Conservation (phyloP, 1,284 basidiomycete genomes). For the Cryptococcus neoformans region DNA sequence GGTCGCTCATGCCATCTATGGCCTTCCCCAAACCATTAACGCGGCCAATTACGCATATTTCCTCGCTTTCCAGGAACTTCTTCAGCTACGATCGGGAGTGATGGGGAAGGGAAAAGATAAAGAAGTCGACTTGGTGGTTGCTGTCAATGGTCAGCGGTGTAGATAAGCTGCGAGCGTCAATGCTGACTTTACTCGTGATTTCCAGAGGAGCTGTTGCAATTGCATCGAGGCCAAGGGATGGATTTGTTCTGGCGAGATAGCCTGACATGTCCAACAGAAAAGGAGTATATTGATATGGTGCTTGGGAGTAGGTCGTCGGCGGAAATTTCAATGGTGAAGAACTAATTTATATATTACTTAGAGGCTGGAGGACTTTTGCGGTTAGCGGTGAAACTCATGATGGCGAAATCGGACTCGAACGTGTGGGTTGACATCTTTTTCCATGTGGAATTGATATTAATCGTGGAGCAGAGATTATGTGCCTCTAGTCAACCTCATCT, state of each 20-base stretch:
- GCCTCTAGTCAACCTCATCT: conserved; percentile 89
- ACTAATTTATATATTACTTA: conserved; percentile 39
- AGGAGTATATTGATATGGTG: conserved; percentile 94
- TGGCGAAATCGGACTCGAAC: conserved; percentile 62
- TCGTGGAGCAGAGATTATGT: conserved; percentile 67
- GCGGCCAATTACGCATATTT: conserved; percentile 98
- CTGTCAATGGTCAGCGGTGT: conserved; percentile 61
- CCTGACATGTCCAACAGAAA: conserved; percentile 86
- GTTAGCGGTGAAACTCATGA: conserved; percentile 93
- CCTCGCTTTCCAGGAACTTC: conserved; percentile 74
- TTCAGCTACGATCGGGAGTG: conserved; percentile 52
- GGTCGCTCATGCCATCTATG: conserved; percentile 95
- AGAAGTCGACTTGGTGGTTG: conserved; percentile 49
- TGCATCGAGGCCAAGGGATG: conserved; percentile 94
- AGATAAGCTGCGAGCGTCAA: too few relatives aligned
- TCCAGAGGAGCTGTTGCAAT: conserved; percentile 76
- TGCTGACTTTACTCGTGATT: background rate
- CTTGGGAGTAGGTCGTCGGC: conserved; percentile 71
- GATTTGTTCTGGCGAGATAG: conserved; percentile 95
- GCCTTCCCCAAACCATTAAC: conserved; percentile 95
- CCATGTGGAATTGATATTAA: too few relatives aligned
- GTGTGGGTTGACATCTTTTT: conserved; percentile 55
- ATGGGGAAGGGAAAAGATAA: conserved; percentile 23
- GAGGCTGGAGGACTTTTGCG: conserved; percentile 95
- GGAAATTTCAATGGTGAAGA: conserved; percentile 1